These are phyloP conservation scores for Cinnamomum micranthum DNA, from an alignment of 164 flowering plant genomes.

Conservation along the genomic window DNA sequence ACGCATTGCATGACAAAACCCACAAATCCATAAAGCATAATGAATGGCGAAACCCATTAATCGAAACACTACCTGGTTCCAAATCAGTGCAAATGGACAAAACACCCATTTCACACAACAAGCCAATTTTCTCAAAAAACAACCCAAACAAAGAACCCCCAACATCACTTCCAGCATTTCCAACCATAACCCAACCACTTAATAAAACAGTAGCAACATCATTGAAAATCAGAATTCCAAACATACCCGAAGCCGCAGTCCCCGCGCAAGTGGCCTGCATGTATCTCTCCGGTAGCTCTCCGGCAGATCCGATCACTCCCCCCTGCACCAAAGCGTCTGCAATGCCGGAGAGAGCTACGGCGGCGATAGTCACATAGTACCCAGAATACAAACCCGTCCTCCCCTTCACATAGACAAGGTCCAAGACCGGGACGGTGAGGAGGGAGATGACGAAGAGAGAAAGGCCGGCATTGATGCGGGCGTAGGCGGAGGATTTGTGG, in stretches of 20 bases:
- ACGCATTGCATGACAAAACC: no score
- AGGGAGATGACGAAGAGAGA: conserved; percentile 45
- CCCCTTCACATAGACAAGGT: conserved; percentile 58
- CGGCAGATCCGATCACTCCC: conserved; percentile 74
- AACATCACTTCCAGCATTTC: no score
- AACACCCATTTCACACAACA: no score
- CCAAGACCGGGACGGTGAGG: conserved; percentile 68
- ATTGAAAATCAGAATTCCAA: no score
- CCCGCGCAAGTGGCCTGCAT: conserved; percentile 94
- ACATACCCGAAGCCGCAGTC: conserved; percentile 82
- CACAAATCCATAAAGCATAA: no score
- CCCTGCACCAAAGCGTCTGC: conserved; percentile 71
- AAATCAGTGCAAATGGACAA: no score
- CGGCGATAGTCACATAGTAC: conserved; percentile 53
- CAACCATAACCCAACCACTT: no score
- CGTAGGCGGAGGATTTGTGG: conserved; percentile 37
- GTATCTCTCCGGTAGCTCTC: conserved; percentile 80
- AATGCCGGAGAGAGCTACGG: conserved; percentile 50
- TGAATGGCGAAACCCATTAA: no score
- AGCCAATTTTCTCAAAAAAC: no score
- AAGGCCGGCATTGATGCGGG: conserved; percentile 68
- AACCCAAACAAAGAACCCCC: no score
- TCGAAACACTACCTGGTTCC: no score
- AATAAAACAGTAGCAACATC: no score
- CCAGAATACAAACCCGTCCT: conserved; percentile 56